A percentile compares a stretch with the other conserved stretches of the same genome.
These are phyloP conservation scores for Magnaporthiopsis incrustans DNA, from an alignment of 2,329 filamentous ascomycete species.

Conservation along the genomic window DNA sequence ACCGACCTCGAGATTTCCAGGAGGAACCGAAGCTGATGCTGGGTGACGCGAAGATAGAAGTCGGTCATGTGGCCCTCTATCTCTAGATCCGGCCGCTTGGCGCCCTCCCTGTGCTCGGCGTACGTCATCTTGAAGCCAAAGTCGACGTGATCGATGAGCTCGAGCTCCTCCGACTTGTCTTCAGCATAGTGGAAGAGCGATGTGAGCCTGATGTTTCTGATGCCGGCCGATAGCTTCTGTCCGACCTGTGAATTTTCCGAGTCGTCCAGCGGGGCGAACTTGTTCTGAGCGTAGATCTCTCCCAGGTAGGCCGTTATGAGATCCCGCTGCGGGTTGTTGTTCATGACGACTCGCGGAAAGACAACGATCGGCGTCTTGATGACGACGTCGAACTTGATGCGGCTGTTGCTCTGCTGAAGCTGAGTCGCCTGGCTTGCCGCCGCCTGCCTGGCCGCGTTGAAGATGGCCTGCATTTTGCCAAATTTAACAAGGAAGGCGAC, in stretches of 20 bases:
- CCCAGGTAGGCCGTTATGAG: slow-evolving; percentile 87
- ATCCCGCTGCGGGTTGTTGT: slow-evolving; percentile 65
- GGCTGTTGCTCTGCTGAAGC: slow-evolving; percentile 80
- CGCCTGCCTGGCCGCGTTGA: slow-evolving; percentile 92
- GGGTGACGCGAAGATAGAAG: slow-evolving; percentile 81
- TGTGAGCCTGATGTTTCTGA: slow-evolving; percentile 84
- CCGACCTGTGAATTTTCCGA: slow-evolving; percentile 63
- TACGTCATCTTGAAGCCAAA: slow-evolving; percentile 88
- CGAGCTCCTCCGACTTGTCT: slow-evolving; percentile 70
- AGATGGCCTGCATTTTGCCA: slow-evolving; percentile 98
- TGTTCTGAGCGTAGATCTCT: slow-evolving; percentile 95
- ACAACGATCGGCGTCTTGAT: slow-evolving; percentile 94
- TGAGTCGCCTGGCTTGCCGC: slow-evolving; percentile 90
- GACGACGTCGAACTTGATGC: slow-evolving; percentile 88
- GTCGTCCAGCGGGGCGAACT: slow-evolving; percentile 78
- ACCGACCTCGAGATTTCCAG: slow-evolving; percentile 82
- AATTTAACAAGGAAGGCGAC: slow-evolving; percentile 98
- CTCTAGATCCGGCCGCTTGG: slow-evolving; percentile 81
- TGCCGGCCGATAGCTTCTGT: slow-evolving; percentile 85
- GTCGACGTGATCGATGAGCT: slow-evolving; percentile 96
- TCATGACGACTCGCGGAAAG: slow-evolving; percentile 72
- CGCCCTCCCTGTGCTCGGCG: slow-evolving; percentile 71
- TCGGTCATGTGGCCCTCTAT: slow-evolving; percentile 89
- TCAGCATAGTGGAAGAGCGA: slow-evolving; percentile 78
- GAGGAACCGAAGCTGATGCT: slow-evolving; percentile 83